Percentiles rank a stretch among this genome's conserved stretches.
These are phyloP conservation scores for Lactarius pseudohatsudake DNA, from an alignment of 768 basidiomycete species.

Conservation along the genomic window DNA sequence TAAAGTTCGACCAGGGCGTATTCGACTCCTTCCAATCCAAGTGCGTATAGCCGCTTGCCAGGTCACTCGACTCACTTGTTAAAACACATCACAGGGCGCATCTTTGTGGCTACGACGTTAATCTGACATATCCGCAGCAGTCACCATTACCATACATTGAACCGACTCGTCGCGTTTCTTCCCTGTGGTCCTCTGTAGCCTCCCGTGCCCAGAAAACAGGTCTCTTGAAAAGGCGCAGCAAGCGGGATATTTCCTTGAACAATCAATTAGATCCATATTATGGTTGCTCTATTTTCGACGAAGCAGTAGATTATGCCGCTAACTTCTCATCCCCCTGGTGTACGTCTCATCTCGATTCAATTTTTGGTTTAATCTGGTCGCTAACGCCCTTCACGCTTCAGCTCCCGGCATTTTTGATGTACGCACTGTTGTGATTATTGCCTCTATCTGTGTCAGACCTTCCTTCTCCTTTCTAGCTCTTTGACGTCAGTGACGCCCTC, in stretches of 20 bases:
- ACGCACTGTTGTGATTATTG: neutral
- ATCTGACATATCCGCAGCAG: slow-evolving; percentile 67
- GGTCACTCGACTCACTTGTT: neutral
- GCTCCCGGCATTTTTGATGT: slow-evolving; percentile 23
- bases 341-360: slow-evolving; percentile 27
- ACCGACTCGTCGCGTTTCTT: slow-evolving; percentile 26
- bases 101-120: slow-evolving; percentile 65
- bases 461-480: slow-evolving; percentile 28
- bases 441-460: neutral
- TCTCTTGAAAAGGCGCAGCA: slow-evolving; percentile 42
- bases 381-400: neutral
- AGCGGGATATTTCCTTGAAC: slow-evolving; percentile 8
- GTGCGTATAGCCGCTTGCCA: slow-evolving; percentile 40
- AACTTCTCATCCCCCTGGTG: slow-evolving; percentile 70
- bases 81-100: slow-evolving; percentile 41
- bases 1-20: slow-evolving; percentile 66
- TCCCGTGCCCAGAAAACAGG: slow-evolving; percentile 33
- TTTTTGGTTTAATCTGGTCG: neutral
- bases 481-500: slow-evolving; percentile 37
- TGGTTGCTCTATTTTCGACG: slow-evolving; percentile 57
- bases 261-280: slow-evolving; percentile 36
- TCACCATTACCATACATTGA: slow-evolving; percentile 45
- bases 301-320: slow-evolving; percentile 68
- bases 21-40: slow-evolving; percentile 68
- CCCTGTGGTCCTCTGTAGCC: slow-evolving; percentile 28